Conservation (phyloP, 129 eudicot genomes). For the Arctium minus region DNA sequence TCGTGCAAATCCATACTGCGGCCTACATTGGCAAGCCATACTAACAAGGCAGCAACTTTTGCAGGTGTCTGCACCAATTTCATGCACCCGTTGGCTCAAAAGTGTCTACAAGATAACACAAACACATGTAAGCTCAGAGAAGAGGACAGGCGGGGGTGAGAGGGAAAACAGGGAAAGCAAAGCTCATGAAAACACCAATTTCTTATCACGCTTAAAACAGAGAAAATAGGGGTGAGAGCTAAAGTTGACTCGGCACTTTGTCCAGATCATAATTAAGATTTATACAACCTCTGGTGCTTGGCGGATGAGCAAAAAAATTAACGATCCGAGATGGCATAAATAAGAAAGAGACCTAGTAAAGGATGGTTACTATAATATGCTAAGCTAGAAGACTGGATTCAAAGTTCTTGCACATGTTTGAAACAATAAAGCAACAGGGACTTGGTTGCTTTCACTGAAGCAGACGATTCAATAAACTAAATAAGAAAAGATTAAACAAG, state of each 20-base stretch:
- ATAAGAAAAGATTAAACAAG: slow-evolving; percentile 1
- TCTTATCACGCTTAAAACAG: not conserved
- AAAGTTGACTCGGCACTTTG: not conserved
- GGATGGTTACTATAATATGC: not conserved
- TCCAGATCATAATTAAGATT: not conserved
- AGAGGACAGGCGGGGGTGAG: not conserved
- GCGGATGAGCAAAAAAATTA: not conserved
- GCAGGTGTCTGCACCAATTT: slow-evolving; percentile 93
- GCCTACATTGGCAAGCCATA: slow-evolving; percentile 84
- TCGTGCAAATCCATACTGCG: slow-evolving; percentile 69
- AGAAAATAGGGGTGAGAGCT: not conserved
- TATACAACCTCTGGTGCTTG: not conserved
- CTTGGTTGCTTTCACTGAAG: not conserved
- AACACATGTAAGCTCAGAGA: not conserved
- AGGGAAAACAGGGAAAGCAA: not conserved
- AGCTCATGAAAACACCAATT: not conserved
- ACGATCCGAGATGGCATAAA: not conserved
- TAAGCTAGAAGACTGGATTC: not conserved
- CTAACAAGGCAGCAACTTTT: slow-evolving; percentile 78
- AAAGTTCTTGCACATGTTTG: not conserved
- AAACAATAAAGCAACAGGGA: slow-evolving; percentile 1
- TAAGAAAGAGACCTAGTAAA: not conserved
- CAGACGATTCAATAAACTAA: not conserved
- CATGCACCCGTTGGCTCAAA: slow-evolving; percentile 91
- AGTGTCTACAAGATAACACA: slow-evolving; percentile 60